A percentile compares a stretch with the other conserved stretches of the same genome.
Conservation (phyloP, 129 eudicot species). For the Mikania micrantha region DNA sequence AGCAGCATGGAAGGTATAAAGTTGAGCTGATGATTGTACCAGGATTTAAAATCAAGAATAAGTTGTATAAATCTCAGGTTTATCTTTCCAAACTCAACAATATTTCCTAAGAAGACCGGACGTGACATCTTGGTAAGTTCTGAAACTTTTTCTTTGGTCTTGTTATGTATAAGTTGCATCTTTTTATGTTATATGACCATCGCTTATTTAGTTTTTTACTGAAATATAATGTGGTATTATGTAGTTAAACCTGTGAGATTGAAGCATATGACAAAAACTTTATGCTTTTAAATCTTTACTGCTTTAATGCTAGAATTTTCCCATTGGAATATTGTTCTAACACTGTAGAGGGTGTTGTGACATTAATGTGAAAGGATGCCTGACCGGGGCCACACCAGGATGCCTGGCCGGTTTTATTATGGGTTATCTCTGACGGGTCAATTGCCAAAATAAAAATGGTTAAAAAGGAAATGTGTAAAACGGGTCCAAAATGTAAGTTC, state of each 20-base stretch:
- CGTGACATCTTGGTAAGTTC: slow-evolving; percentile 9
- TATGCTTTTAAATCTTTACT: slow-evolving; percentile 14
- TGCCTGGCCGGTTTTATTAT: background rate
- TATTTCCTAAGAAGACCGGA: slow-evolving; percentile 9
- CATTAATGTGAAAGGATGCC: background rate
- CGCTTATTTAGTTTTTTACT: slow-evolving; percentile 15
- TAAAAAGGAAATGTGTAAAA: background rate
- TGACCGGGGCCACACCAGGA: background rate
- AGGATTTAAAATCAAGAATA: slow-evolving; percentile 44
- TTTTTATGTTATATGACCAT: slow-evolving; percentile 11
- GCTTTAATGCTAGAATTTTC: background rate
- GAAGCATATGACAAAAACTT: slow-evolving; percentile 15
- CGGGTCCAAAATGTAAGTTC: background rate
- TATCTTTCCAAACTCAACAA: slow-evolving; percentile 33
- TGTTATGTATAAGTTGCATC: slow-evolving; percentile 5
- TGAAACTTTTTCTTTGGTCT: slow-evolving; percentile 12
- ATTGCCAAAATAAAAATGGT: background rate
- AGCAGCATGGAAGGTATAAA: slow-evolving; percentile 29
- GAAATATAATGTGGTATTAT: slow-evolving; percentile 2
- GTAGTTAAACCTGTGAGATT: slow-evolving; percentile 14
- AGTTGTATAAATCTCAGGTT: slow-evolving; percentile 44
- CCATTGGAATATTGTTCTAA: background rate
- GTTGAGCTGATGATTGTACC: slow-evolving; percentile 74
- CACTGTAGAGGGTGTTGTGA: background rate
- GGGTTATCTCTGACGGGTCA: background rate